Percentiles rank a stretch among this genome's conserved stretches.
Evolutionary conservation across 495 filamentous ascomycete genomes (phyloP).

Genomic region (Apodospora peruviana): DNA sequence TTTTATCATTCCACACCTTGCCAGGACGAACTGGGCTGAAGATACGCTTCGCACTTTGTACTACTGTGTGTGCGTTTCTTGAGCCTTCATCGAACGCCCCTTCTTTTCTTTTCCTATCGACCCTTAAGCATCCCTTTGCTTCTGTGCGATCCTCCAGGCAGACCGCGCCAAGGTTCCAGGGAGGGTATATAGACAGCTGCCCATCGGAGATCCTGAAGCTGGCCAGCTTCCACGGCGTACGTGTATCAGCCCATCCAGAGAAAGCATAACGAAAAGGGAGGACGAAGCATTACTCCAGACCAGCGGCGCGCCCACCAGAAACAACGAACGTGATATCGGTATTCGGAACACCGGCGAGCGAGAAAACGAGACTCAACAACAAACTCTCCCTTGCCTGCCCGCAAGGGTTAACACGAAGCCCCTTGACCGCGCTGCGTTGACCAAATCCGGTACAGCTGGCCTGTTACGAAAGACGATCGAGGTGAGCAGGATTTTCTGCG

Average conservation of each 20-base stretch:
- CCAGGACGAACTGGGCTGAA: slow-evolving; percentile 1
- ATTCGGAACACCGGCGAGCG: too few species aligned
- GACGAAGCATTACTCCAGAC: too few species aligned
- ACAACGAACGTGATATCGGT: too few species aligned
- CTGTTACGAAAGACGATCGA: background rate
- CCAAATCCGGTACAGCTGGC: background rate
- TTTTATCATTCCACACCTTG: slow-evolving; percentile 5
- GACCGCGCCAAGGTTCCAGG: slow-evolving; percentile 17
- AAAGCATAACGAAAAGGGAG: slow-evolving; percentile 8
- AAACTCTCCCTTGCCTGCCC: background rate
- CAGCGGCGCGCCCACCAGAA: too few species aligned
- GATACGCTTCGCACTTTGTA: slow-evolving; percentile 15
- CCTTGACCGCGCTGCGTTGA: background rate
- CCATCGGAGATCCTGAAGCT: slow-evolving; percentile 19
- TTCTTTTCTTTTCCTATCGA: slow-evolving; percentile 6
- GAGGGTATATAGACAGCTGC: slow-evolving; percentile 17
- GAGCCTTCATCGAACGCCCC: slow-evolving; percentile 10
- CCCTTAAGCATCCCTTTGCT: background rate
- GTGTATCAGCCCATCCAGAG: slow-evolving; percentile 12
- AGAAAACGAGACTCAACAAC: background rate
- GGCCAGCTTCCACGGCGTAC: slow-evolving; percentile 15
- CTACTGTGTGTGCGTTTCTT: slow-evolving; percentile 13
- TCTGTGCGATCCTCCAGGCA: slow-evolving; percentile 21
- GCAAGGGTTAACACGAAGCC: background rate
- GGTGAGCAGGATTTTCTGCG: background rate